phyloP scores from a whole-genome alignment of 495 filamentous ascomycete species.

The Xylaria grammica region DNA sequence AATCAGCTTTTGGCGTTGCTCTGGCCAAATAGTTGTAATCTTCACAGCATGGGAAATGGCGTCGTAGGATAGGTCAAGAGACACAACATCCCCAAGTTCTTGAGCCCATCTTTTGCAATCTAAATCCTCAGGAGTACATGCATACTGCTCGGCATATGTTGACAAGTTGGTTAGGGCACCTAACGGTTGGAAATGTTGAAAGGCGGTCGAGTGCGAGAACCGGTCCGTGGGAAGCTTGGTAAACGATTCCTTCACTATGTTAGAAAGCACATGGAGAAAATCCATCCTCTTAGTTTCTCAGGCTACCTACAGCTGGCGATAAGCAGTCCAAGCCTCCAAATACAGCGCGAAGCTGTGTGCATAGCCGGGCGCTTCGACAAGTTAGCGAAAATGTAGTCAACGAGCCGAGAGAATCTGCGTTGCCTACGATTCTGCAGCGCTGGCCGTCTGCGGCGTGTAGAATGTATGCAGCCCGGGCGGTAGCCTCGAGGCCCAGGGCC shows the following conservation, averaged over 20 bases:
- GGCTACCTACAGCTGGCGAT: constrained; percentile 34
- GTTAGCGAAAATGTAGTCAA: constrained; percentile 19
- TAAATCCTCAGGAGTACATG: constrained; percentile 53
- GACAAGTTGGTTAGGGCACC: constrained; percentile 61
- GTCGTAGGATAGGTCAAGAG: constrained; percentile 81
- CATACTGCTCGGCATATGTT: constrained; percentile 58
- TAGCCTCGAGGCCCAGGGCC: constrained; percentile 75
- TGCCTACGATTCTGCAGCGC: constrained; percentile 24
- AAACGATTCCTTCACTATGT: constrained; percentile 65
- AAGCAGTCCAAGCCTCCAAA: constrained; percentile 67
- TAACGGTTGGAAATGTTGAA: constrained; percentile 72
- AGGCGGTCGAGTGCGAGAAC: constrained; percentile 67
- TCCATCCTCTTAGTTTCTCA: constrained; percentile 7
- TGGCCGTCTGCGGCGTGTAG: constrained; percentile 61
- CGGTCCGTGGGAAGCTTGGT: constrained; percentile 65
- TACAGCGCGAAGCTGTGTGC: constrained; percentile 61
- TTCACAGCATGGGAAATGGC: constrained; percentile 67
- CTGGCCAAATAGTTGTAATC: constrained; percentile 65
- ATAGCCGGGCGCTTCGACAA: constrained; percentile 58
- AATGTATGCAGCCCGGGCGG: constrained; percentile 85
- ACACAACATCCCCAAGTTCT: constrained; percentile 54
- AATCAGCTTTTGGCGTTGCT: constrained; percentile 44
- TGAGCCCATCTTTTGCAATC: constrained; percentile 44
- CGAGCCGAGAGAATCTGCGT: constrained; percentile 8
- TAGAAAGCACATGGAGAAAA: constrained; percentile 11